Evolutionary conservation across 257 asterid species (phyloP), one percentile per base, ranked within the genome.

Genomic region (Schizonepeta tenuifolia): DNA sequence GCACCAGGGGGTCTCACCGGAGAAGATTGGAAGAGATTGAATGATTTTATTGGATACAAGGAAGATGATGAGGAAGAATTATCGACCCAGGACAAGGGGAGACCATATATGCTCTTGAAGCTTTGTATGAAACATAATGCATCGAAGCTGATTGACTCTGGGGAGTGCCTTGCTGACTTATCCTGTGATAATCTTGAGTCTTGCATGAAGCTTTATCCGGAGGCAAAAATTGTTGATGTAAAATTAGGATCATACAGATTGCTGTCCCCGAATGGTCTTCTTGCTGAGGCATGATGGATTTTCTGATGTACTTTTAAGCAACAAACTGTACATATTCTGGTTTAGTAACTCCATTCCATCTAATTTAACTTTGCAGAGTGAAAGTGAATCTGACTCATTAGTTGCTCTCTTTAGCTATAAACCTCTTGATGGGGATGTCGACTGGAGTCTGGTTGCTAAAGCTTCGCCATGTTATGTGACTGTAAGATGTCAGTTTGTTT

Each of bases 401-500:
- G 93, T 85, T 77, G 98, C 91, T 43, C 89, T 83, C 81, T 94
- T 91, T 77, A 83, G 95, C 83, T 94, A 86, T 79, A 94, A 94
- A 81, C 99, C 99, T 66, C 88, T 80, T 69, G 90, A 87, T 89
- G 85, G 81, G 65, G 85, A 94, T 73, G 79, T 94, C 36, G 99
- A 91, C 77, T 94, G 99, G 99, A 89, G 97, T 58, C 47, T 94
- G 84, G 89, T 82, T 78, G 98, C 96, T 65, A 94, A 90, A 85
- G 98, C 98, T 72, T 94, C 99, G 70, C 98, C 99, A 21, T 91
- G 95, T 78, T 91, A 94, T 78, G 89, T 87, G 86, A 94, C 97
- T 68, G 99, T 94, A 85, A 81, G 94, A 49, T 72, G 69, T 60
- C 69, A 68, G 57, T 67, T 69, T 51, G 62, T 54, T 71, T 33